These are phyloP conservation scores for Syzygium grande DNA, from an alignment of 345 rosid genomes.

Conservation along the genomic window DNA sequence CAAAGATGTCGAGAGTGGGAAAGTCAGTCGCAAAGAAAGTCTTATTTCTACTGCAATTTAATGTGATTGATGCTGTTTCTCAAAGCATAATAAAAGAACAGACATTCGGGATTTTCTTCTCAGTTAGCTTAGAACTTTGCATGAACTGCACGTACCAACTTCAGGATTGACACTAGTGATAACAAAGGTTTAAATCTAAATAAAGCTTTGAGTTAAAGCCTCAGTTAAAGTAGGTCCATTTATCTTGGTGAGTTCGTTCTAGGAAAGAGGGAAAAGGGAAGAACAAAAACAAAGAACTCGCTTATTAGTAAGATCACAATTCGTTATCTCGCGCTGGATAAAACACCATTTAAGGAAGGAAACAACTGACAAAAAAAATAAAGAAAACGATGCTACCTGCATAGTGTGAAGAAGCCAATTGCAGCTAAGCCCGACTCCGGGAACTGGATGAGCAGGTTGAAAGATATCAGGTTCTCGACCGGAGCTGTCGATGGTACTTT, in stretches of 20 bases:
- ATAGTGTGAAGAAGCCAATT: conserved; percentile 46
- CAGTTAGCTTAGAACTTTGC: neutral
- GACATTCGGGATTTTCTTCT: neutral
- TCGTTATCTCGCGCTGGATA: neutral
- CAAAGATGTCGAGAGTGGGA: neutral
- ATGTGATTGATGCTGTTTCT: neutral
- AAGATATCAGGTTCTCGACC: conserved; percentile 23
- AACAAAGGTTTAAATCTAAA: neutral
- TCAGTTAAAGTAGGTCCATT: too few relatives aligned
- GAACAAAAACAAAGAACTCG: neutral
- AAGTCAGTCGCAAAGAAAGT: neutral
- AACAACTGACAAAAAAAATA: neutral
- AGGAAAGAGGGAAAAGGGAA: neutral
- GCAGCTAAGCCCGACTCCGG: conserved; percentile 57
- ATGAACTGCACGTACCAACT: neutral
- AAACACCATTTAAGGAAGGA: neutral
- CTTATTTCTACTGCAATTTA: neutral
- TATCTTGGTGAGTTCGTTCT: too few relatives aligned
- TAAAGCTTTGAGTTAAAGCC: neutral
- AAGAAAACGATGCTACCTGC: conserved; percentile 4
- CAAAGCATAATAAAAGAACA: neutral
- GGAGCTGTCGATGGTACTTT: conserved; percentile 16
- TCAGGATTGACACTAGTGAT: neutral
- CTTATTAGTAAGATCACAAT: neutral
- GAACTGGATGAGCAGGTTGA: conserved; percentile 55